phyloP scores from a whole-genome alignment of 495 filamentous ascomycete species.

The Letharia columbiana region DNA sequence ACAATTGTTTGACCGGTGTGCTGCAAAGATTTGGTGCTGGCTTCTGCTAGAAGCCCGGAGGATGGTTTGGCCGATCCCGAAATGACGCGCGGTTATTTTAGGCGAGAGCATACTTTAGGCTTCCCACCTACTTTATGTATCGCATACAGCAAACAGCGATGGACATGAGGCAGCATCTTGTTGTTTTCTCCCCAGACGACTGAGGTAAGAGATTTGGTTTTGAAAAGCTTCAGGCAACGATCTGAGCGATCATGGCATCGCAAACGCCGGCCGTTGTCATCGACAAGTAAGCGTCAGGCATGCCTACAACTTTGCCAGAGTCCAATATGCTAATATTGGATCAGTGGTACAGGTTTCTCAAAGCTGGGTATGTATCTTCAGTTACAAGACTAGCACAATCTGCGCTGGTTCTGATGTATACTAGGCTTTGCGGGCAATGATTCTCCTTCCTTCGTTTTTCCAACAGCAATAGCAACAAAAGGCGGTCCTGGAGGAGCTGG shows the following conservation, averaged over 20 bases:
- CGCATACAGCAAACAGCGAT: not conserved
- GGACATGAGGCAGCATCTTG: not conserved
- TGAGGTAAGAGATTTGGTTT: not conserved
- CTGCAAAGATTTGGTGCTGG: not conserved
- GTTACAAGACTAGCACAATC: not conserved
- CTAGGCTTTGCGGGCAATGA: slow-evolving; percentile 98
- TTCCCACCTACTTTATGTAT: slow-evolving; percentile 16
- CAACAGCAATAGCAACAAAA: slow-evolving; percentile 96
- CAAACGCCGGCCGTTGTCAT: slow-evolving; percentile 99
- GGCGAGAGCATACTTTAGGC: slow-evolving; percentile 9
- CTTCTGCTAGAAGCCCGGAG: not conserved
- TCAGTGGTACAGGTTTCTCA: slow-evolving; percentile 95
- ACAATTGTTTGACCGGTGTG: not conserved
- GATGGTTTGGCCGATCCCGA: slow-evolving; percentile 9
- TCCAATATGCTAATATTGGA: slow-evolving; percentile 19
- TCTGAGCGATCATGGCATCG: slow-evolving; percentile 61
- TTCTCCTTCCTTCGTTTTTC: slow-evolving; percentile 97
- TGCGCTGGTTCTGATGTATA: slow-evolving; percentile 1
- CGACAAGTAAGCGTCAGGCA: slow-evolving; percentile 78
- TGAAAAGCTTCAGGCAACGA: not conserved
- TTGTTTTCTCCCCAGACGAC: not conserved
- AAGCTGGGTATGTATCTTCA: slow-evolving; percentile 68
- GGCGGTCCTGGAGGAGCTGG: slow-evolving; percentile 58
- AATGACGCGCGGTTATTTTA: slow-evolving; percentile 14
- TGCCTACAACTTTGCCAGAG: not conserved